phyloP scores from a whole-genome alignment of 257 asterid species.

The Ligustrum vulgare region DNA sequence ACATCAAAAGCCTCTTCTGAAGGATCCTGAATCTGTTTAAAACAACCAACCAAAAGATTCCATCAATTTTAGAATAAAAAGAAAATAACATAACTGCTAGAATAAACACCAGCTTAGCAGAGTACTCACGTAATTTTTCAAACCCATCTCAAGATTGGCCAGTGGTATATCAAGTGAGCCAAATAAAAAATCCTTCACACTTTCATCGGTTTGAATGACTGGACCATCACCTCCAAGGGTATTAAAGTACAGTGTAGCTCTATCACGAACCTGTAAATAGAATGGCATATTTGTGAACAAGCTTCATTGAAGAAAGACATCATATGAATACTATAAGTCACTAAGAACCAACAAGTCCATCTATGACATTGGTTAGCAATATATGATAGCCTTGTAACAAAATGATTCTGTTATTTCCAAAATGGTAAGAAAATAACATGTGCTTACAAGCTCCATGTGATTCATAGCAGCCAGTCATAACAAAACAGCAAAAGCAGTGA shows the following conservation, averaged over 20 bases:
- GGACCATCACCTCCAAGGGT: slow-evolving; percentile 92
- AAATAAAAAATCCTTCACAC: slow-evolving; percentile 82
- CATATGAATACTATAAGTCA: not conserved
- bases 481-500: not conserved
- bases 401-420: not conserved
- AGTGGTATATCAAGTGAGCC: slow-evolving; percentile 85
- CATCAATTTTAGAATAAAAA: slow-evolving; percentile 4
- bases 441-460: not conserved
- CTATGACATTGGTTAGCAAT: not conserved
- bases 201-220: slow-evolving; percentile 77
- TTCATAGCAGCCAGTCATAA: not conserved
- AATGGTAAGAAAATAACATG: not conserved
- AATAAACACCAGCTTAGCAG: slow-evolving; percentile 10
- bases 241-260: slow-evolving; percentile 97
- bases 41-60: not conserved
- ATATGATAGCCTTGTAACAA: not conserved
- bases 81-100: not conserved
- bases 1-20: slow-evolving; percentile 87
- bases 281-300: slow-evolving; percentile 14
- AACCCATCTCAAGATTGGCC: slow-evolving; percentile 78
- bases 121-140: slow-evolving; percentile 82
- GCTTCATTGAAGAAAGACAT: slow-evolving; percentile 8
- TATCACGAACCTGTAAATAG: slow-evolving; percentile 81
- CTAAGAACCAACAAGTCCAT: not conserved
- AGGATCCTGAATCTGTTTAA: slow-evolving; percentile 61